Evolutionary conservation across 306 rosid genomes (phyloP).

Genomic region (Cucumis hystrix): DNA sequence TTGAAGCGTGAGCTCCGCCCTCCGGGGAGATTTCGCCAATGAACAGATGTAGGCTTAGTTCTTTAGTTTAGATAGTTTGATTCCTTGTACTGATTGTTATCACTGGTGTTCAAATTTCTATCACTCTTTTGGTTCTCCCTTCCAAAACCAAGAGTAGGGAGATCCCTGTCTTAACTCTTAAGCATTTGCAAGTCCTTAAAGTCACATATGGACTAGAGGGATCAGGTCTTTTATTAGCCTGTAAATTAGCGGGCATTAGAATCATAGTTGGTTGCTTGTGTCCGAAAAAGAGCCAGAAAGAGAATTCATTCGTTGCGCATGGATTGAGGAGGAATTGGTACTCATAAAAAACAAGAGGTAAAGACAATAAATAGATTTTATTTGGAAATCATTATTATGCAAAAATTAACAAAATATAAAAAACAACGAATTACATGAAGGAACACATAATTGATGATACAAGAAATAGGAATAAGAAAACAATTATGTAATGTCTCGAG

Average conservation of each 20-base stretch:
- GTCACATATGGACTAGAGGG: neutral
- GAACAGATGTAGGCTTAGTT: neutral
- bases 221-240: neutral
- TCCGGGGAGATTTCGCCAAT: neutral
- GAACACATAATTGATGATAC: neutral
- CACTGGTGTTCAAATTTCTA: neutral
- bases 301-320: neutral
- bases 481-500: neutral
- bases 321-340: neutral
- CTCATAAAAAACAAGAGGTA: neutral
- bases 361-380: neutral
- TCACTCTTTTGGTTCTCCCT: neutral
- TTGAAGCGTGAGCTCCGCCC: neutral
- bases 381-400: neutral
- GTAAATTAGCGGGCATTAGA: neutral
- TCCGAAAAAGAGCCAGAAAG: neutral
- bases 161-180: neutral
- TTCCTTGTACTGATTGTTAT: neutral
- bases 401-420: neutral
- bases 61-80: neutral
- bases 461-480: neutral
- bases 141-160: neutral
- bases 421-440: neutral
- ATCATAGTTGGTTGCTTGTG: neutral
- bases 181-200: neutral